These are phyloP conservation scores for Hericium rajendrae DNA, from an alignment of 768 basidiomycete species.

Conservation along the genomic window DNA sequence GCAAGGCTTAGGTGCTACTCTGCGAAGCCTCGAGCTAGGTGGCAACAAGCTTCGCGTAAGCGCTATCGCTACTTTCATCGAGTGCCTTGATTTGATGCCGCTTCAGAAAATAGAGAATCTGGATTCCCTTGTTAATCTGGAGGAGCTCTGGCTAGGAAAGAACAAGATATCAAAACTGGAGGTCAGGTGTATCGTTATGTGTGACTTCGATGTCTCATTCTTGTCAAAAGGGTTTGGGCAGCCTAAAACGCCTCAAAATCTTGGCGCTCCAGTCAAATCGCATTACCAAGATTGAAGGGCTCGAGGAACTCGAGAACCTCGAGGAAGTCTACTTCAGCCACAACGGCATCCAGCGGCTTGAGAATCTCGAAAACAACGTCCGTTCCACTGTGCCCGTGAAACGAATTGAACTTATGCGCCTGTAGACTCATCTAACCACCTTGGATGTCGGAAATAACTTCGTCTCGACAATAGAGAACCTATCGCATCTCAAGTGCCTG, in stretches of 20 bases:
- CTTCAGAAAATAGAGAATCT: slow-evolving; percentile 82
- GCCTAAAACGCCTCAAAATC: slow-evolving; percentile 67
- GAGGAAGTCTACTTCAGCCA: slow-evolving; percentile 93
- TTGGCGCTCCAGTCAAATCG: slow-evolving; percentile 92
- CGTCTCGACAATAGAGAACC: slow-evolving; percentile 66
- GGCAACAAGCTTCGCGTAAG: slow-evolving; percentile 86
- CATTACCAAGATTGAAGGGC: slow-evolving; percentile 76
- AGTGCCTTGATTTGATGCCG: not conserved
- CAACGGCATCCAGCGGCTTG: slow-evolving; percentile 77
- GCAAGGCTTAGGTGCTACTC: slow-evolving; percentile 37
- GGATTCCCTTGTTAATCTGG: slow-evolving; percentile 68
- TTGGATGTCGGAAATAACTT: slow-evolving; percentile 86
- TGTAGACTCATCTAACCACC: slow-evolving; percentile 59
- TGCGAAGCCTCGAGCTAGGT: slow-evolving; percentile 85
- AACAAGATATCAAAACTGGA: slow-evolving; percentile 90
- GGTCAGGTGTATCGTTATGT: slow-evolving; percentile 29
- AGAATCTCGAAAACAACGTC: slow-evolving; percentile 82
- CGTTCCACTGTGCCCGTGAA: slow-evolving; percentile 14
- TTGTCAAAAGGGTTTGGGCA: slow-evolving; percentile 48
- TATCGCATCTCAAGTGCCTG: slow-evolving; percentile 66
- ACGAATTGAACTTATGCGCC: not conserved
- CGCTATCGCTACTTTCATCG: slow-evolving; percentile 2
- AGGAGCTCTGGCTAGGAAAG: slow-evolving; percentile 96
- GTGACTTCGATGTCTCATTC: not conserved
- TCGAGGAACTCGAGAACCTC: slow-evolving; percentile 62